Percentiles rank a stretch among this genome's conserved stretches.
Evolutionary conservation across 1,284 basidiomycete species (phyloP).

Genomic region (Xanthoconium separans): DNA sequence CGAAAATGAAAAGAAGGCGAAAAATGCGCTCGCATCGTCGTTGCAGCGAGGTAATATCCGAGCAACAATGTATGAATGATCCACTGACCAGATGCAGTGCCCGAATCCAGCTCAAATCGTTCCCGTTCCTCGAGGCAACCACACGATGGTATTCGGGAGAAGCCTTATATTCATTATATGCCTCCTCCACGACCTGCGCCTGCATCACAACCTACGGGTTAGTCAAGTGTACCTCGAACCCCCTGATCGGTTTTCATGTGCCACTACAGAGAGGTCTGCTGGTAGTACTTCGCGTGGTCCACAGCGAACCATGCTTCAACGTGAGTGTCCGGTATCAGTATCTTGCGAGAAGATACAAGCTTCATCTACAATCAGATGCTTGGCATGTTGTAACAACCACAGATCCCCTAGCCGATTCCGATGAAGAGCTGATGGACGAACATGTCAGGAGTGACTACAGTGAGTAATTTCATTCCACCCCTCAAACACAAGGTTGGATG

Average conservation of each 20-base stretch:
- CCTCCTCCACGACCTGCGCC: slow-evolving; percentile 30
- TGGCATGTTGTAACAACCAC: slow-evolving; percentile 62
- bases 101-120: slow-evolving; percentile 28
- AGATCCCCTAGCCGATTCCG: slow-evolving; percentile 70
- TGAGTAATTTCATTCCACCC: slow-evolving; percentile 32
- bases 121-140: slow-evolving; percentile 27
- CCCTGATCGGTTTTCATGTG: slow-evolving; percentile 1
- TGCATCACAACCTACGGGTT: slow-evolving; percentile 20
- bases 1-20: slow-evolving; percentile 49
- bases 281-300: slow-evolving; percentile 18
- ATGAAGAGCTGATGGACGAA: slow-evolving; percentile 66
- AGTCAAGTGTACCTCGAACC: slow-evolving; percentile 4
- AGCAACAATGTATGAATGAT: neutral
- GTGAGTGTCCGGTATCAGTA: slow-evolving; percentile 19
- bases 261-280: slow-evolving; percentile 22
- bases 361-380: slow-evolving; percentile 48
- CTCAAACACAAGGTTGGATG: neutral
- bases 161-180: slow-evolving; percentile 41
- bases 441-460: slow-evolving; percentile 63
- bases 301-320: slow-evolving; percentile 38
- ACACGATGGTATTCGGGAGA: slow-evolving; percentile 33
- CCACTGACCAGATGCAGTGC: slow-evolving; percentile 17
- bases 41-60: slow-evolving; percentile 28
- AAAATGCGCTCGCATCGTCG: slow-evolving; percentile 26
- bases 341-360: neutral